Percentiles rank a stretch among this genome's conserved stretches.
Evolutionary conservation across 225 moss, liverwort and hornwort genomes (phyloP).

Genomic region (Pseudisothecium myosuroides): DNA sequence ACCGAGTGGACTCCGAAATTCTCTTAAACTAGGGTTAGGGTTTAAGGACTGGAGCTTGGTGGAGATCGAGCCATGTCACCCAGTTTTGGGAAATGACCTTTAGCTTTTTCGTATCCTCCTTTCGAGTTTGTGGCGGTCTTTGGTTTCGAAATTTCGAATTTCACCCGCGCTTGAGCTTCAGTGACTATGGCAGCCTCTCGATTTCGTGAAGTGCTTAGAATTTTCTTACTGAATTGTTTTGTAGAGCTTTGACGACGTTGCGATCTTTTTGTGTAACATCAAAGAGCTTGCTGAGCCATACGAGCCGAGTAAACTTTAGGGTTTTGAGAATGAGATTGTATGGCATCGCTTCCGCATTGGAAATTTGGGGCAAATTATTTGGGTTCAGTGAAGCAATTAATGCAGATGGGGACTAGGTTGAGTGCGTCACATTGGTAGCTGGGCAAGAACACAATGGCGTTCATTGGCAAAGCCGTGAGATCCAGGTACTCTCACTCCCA

Average conservation of each 20-base stretch:
- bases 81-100: background rate
- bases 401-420: background rate
- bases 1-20: background rate
- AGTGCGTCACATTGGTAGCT: background rate
- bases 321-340: background rate
- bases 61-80: background rate
- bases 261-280: background rate
- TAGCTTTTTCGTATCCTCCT: background rate
- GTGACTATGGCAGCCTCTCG: background rate
- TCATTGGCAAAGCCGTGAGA: background rate
- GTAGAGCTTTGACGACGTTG: background rate
- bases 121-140: background rate
- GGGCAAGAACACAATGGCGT: background rate
- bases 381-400: background rate
- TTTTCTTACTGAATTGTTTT: background rate
- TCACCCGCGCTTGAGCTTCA: background rate
- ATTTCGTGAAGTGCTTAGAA: background rate
- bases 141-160: background rate
- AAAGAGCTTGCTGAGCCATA: background rate
- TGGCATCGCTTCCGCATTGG: too few species aligned
- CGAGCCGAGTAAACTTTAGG: background rate
- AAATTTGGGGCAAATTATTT: background rate
- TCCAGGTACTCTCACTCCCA: background rate
- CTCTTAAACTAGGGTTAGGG: conserved; percentile 14
- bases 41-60: background rate